Percentiles rank a stretch among this genome's conserved stretches.
These are phyloP conservation scores for Lactarius tabidus DNA, from an alignment of 768 basidiomycete genomes.

Conservation along the genomic window DNA sequence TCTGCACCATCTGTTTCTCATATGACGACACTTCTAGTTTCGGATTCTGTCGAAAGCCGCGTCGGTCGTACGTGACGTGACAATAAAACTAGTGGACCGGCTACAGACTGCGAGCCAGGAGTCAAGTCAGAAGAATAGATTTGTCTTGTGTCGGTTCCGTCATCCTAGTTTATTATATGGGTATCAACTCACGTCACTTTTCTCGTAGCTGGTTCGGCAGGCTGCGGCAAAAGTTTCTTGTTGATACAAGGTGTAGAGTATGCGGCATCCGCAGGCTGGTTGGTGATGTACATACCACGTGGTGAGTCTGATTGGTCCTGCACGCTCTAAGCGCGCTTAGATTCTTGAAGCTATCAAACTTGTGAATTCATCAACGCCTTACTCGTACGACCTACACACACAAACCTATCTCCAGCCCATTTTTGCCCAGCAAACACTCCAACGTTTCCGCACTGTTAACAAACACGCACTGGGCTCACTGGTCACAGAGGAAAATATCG, in stretches of 20 bases:
- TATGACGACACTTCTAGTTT: constrained; percentile 42
- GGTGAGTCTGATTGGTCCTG: constrained; percentile 39
- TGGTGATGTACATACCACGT: constrained; percentile 82
- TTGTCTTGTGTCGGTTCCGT: constrained; percentile 58
- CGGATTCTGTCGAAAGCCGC: constrained; percentile 66
- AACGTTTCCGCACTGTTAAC: constrained; percentile 62
- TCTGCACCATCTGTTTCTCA: not conserved
- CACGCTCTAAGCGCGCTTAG: not conserved
- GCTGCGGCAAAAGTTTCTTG: constrained; percentile 78
- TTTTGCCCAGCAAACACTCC: constrained; percentile 59
- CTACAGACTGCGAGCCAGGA: constrained; percentile 48
- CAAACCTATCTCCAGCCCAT: constrained; percentile 72
- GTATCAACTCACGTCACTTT: constrained; percentile 16
- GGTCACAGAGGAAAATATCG: constrained; percentile 38
- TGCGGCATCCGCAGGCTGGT: constrained; percentile 60
- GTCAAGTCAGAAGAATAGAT: constrained; percentile 49
- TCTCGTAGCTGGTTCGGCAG: constrained; percentile 60
- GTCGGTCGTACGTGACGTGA: constrained; percentile 67
- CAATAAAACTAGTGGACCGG: constrained; percentile 49
- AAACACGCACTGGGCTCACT: constrained; percentile 40
- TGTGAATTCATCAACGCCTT: constrained; percentile 70
- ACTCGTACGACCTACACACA: constrained; percentile 70
- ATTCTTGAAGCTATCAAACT: constrained; percentile 44
- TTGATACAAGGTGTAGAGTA: constrained; percentile 76
- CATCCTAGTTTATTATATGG: not conserved